These are phyloP conservation scores for Xylariaceae sp. DNA, from an alignment of 2,329 filamentous ascomycete genomes.

Conservation along the genomic window DNA sequence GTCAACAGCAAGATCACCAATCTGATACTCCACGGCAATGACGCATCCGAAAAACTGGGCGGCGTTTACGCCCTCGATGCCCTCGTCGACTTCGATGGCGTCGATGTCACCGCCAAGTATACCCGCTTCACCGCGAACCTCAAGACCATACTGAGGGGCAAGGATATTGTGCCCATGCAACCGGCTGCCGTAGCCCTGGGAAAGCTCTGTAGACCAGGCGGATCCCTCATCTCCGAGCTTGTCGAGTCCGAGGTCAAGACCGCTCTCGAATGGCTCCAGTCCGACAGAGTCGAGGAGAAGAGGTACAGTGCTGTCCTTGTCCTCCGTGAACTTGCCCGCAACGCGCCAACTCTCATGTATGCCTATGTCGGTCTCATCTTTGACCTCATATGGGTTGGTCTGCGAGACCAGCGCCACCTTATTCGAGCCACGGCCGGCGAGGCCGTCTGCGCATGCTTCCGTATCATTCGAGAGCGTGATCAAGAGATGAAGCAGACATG, in stretches of 20 bases:
- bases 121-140: conserved; percentile 93
- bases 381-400: conserved; percentile 93
- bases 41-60: conserved; percentile 86
- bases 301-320: conserved; percentile 93
- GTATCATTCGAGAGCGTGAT: conserved; percentile 93
- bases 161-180: conserved; percentile 89
- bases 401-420: conserved; percentile 87
- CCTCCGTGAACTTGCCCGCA: conserved; percentile 86
- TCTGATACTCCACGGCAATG: conserved; percentile 83
- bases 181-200: conserved; percentile 88
- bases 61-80: conserved; percentile 91
- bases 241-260: conserved; percentile 98
- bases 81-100: conserved; percentile 94
- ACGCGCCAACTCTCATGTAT: conserved; percentile 94
- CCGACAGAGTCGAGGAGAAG: conserved; percentile 90
- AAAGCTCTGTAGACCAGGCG: conserved; percentile 88
- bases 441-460: conserved; percentile 92
- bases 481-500: conserved; percentile 84
- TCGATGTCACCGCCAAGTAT: conserved; percentile 91
- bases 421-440: conserved; percentile 93
- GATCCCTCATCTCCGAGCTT: conserved; percentile 90
- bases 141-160: conserved; percentile 85
- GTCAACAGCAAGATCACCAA: conserved; percentile 65
- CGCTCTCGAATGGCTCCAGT: conserved; percentile 94
- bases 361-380: conserved; percentile 94